phyloP scores from a whole-genome alignment of 805 yeast genomes.

The Millerozyma miso region DNA sequence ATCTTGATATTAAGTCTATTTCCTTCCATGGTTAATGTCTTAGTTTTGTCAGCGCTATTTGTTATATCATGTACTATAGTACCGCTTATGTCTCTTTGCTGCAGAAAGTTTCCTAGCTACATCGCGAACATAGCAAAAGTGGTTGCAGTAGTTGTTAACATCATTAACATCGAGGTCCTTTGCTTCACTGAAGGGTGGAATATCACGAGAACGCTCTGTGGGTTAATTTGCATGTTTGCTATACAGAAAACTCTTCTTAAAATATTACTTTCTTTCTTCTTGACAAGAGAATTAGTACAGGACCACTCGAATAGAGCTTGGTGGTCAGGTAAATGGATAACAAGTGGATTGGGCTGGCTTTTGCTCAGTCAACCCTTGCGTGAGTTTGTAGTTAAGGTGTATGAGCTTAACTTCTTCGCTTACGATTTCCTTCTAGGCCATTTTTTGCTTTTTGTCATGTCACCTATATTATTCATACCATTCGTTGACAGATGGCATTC shows the following conservation, averaged over 20 bases:
- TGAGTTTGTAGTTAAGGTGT: conserved; percentile 42
- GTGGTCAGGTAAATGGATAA: conserved; percentile 54
- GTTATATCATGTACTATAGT: conserved; percentile 35
- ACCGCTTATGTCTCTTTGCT: conserved; percentile 30
- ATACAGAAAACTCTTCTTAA: conserved; percentile 35
- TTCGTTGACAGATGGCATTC: conserved; percentile 47
- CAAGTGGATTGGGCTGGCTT: conserved; percentile 32
- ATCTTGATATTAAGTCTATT: conserved; percentile 47
- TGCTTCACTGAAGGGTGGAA: conserved; percentile 42
- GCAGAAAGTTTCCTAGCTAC: conserved; percentile 27
- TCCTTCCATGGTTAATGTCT: conserved; percentile 44
- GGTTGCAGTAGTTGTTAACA: conserved; percentile 26
- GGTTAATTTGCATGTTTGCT: conserved; percentile 33
- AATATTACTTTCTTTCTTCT: conserved; percentile 22
- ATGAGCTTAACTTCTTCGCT: conserved; percentile 43
- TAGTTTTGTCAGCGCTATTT: conserved; percentile 28
- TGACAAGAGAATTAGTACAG: conserved; percentile 41
- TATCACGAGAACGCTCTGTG: conserved; percentile 34
- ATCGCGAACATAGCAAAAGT: conserved; percentile 41
- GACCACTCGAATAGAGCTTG: conserved; percentile 43
- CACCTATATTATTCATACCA: conserved; percentile 43
- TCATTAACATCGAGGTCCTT: conserved; percentile 32
- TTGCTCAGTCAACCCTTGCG: conserved; percentile 42
- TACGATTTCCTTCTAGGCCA: conserved; percentile 48
- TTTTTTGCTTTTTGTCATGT: conserved; percentile 31